These are phyloP conservation scores for Barbarea vulgaris DNA, from an alignment of 345 rosid genomes.

Conservation along the genomic window DNA sequence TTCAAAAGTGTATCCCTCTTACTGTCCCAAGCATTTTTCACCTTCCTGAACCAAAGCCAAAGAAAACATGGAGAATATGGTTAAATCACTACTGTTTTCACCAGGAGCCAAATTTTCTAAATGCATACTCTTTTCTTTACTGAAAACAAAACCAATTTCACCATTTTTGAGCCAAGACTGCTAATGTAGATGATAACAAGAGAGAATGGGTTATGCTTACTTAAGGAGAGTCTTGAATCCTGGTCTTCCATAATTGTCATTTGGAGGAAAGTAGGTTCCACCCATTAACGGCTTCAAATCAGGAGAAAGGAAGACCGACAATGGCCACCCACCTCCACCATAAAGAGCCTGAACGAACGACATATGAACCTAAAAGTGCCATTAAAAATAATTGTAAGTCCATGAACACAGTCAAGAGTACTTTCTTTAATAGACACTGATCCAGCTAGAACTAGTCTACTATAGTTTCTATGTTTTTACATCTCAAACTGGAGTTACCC, in stretches of 20 bases:
- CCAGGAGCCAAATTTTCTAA: neutral
- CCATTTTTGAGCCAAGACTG: too few relatives aligned
- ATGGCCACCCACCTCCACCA: slow-evolving; percentile 96
- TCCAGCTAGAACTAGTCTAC: neutral
- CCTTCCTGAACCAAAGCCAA: slow-evolving; percentile 60
- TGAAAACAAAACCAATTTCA: neutral
- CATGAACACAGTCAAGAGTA: neutral
- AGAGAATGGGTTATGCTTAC: slow-evolving; percentile 39
- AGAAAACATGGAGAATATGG: neutral
- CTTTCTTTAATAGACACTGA: neutral
- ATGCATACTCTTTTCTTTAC: neutral
- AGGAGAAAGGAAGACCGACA: slow-evolving; percentile 87
- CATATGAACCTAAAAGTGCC: slow-evolving; percentile 76
- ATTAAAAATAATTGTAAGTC: neutral
- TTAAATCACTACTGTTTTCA: neutral
- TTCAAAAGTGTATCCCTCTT: slow-evolving; percentile 70
- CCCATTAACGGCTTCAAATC: slow-evolving; percentile 96
- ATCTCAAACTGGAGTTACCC: too few relatives aligned
- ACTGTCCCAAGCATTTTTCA: slow-evolving; percentile 78
- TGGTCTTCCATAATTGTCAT: slow-evolving; percentile 85
- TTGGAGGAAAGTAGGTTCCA: slow-evolving; percentile 94
- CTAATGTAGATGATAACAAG: neutral
- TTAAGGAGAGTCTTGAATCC: slow-evolving; percentile 88
- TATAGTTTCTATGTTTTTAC: too few relatives aligned
- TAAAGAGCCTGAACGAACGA: slow-evolving; percentile 88